Percentiles rank a stretch among this genome's conserved stretches.
Evolutionary conservation across 2,329 filamentous ascomycete genomes (phyloP).

Genomic region (Venturia pyrina): DNA sequence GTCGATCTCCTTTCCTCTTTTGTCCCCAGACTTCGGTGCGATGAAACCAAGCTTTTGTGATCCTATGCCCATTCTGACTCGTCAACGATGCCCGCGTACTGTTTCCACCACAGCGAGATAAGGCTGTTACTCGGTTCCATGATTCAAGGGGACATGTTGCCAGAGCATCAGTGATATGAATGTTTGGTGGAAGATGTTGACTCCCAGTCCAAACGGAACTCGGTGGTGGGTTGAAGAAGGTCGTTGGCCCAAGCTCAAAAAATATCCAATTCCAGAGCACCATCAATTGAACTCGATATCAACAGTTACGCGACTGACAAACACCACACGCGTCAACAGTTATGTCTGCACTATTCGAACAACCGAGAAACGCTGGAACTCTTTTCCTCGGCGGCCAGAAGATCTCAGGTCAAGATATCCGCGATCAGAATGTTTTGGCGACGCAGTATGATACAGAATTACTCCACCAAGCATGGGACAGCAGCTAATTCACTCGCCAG

Average conservation of each 20-base stretch:
- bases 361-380: constrained; percentile 82
- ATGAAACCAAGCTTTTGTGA: too few relatives aligned
- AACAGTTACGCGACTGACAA: not conserved
- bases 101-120: too few relatives aligned
- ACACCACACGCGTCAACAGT: constrained; percentile 7
- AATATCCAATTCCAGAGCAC: not conserved
- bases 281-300: not conserved
- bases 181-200: not conserved
- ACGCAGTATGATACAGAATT: constrained; percentile 47
- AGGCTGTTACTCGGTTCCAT: too few relatives aligned
- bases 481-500: not conserved
- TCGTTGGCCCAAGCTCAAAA: not conserved
- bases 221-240: not conserved
- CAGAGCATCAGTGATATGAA: not conserved
- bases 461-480: not conserved
- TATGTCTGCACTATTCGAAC: constrained; percentile 96
- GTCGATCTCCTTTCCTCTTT: too few relatives aligned
- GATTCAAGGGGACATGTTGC: too few relatives aligned
- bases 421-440: constrained; percentile 94
- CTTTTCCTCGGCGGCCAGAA: constrained; percentile 95
- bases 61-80: too few relatives aligned
- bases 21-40: too few relatives aligned
- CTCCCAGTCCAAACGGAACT: not conserved
- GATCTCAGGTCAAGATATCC: constrained; percentile 91
- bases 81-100: too few relatives aligned